Base-by-base conservation (phyloP, 345 rosid species). In the Schrenkiella parvula region DNA sequence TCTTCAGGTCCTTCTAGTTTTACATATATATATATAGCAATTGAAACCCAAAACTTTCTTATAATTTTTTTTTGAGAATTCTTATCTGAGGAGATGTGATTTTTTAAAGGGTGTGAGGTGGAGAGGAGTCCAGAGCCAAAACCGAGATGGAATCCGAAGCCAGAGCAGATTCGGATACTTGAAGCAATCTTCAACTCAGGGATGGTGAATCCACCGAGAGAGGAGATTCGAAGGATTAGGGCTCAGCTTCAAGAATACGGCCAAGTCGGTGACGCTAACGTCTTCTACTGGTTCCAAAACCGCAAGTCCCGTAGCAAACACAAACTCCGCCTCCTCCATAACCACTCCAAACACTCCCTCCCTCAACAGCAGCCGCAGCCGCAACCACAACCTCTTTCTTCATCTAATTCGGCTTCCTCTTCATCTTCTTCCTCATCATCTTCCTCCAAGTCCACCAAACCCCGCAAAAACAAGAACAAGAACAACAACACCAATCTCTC, bases 281-380 rank as follows among this genome's bases (percentile, higher is more conserved):
- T 95, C 47, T 95, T 95, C 74, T 95, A 95, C 76, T 95, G 99
- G 98, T 95, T 95, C 81, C 99, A 95, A 69, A 95, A 95, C 85
- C 80, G 98, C 32, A 95, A 95, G 79, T 95, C 99, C 22, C 82
- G 99, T 68, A 95, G 91, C 87, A 95, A 95, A 79, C 92, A 89
- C 81, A 95, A 92, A 82, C 88, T 87, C 13, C 88, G 92, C 18
- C 88, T 85, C 81, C 89, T 87, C 61, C 97, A 84, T 60, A 84
- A 76, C 75, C 86, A 75, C 88, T 48, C 41, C 76, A 83, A 50
- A 87, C 80, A 38, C 38, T 62, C 76, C 18, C 82, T 58, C 21
- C 46, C 68, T 29, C 72, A 66, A 15, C 28, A 70, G 7, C 83
- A 80, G 28, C 31, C 46, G 23, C 79, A 64, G 4, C 71, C 48